Evolutionary conservation across 768 basidiomycete species (phyloP).

Genomic region (Daedaleopsis sinensis): DNA sequence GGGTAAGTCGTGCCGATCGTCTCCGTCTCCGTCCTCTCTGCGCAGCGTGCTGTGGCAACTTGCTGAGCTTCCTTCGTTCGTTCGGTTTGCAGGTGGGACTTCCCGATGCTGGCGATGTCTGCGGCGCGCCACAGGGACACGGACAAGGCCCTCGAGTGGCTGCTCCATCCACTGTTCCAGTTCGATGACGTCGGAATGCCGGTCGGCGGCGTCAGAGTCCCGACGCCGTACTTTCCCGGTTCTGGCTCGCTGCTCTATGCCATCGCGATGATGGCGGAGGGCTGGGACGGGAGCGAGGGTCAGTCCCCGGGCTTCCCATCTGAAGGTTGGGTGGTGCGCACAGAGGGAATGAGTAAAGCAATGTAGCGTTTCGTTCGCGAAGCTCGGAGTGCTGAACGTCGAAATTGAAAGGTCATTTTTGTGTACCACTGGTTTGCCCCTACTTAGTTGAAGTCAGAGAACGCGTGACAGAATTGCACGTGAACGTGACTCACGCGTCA

Average conservation of each 20-base stretch:
- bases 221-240: slow-evolving; percentile 63
- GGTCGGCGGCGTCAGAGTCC: slow-evolving; percentile 53
- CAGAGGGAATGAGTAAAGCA: slow-evolving; percentile 40
- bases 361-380: slow-evolving; percentile 34
- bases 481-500: too few species aligned
- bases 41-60: too few species aligned
- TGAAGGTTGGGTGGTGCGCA: slow-evolving; percentile 39
- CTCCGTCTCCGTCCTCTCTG: too few species aligned
- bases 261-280: slow-evolving; percentile 59
- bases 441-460: too few species aligned
- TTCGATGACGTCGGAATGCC: slow-evolving; percentile 69
- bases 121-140: slow-evolving; percentile 55
- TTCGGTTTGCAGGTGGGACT: slow-evolving; percentile 52
- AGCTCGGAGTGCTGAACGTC: too few species aligned
- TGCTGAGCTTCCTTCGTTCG: too few species aligned
- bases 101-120: slow-evolving; percentile 64
- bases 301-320: slow-evolving; percentile 44
- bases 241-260: slow-evolving; percentile 54
- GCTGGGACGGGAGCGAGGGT: slow-evolving; percentile 53
- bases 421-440: too few species aligned
- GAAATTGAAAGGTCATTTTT: too few species aligned
- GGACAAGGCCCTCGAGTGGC: slow-evolving; percentile 55
- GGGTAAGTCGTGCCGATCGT: slow-evolving; percentile 38
- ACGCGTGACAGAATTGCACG: too few species aligned
- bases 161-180: slow-evolving; percentile 53